Evolutionary conservation across 805 yeast species (phyloP).

Genomic region (Saccharomycopsis amapae): DNA sequence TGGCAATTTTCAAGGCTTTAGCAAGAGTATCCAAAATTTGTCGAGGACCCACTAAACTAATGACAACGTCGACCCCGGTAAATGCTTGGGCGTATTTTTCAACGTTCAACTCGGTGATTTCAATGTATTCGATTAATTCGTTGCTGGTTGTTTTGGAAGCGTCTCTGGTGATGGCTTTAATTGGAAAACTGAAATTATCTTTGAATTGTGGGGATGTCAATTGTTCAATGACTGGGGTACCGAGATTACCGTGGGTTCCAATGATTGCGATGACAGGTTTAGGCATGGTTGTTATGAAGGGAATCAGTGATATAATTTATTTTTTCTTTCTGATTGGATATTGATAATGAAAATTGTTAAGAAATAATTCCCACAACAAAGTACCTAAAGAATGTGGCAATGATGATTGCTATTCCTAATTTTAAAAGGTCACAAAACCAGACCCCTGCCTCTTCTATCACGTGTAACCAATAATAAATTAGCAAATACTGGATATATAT

Average conservation of each 20-base stretch:
- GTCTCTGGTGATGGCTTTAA: conserved; percentile 45
- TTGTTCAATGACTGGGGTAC: conserved; percentile 40
- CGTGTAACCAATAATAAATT: too few species aligned
- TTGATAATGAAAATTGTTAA: too few species aligned
- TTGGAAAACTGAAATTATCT: conserved; percentile 38
- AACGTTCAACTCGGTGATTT: conserved; percentile 28
- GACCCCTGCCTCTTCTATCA: too few species aligned
- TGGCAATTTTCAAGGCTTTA: conserved; percentile 40
- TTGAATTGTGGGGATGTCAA: conserved; percentile 37
- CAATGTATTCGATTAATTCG: conserved; percentile 35
- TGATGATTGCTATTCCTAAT: too few species aligned
- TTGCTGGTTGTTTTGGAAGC: conserved; percentile 26
- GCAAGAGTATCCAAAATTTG: conserved; percentile 36
- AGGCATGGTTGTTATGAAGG: too few species aligned
- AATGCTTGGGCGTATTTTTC: conserved; percentile 32
- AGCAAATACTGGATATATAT: too few species aligned
- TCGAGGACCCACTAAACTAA: conserved; percentile 36
- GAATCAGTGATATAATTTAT: too few species aligned
- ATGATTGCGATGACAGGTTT: conserved; percentile 38
- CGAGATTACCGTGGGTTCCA: conserved; percentile 48
- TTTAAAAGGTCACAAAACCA: too few species aligned
- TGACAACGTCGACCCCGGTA: conserved; percentile 42
- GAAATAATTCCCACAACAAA: too few species aligned
- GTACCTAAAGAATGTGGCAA: too few species aligned
- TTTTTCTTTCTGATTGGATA: too few species aligned